Evolutionary conservation across 1,139 yeast genomes (phyloP), one percentile per base, ranked within the genome.

Genomic region (Lodderomyces jiufengensis): DNA sequence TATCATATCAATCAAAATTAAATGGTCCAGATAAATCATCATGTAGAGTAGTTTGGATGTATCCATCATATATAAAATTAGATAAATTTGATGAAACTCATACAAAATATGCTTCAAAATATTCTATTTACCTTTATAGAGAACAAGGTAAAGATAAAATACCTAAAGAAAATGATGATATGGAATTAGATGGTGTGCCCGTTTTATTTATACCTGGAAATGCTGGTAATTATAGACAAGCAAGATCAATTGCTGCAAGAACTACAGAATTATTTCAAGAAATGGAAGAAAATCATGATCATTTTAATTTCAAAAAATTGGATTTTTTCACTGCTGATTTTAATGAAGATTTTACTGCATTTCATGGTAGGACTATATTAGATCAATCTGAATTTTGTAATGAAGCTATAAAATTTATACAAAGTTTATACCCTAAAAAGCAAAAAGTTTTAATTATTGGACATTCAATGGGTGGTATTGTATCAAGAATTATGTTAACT

Each of bases 401-500:
- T 52, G 97, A 90, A 47, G 97, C 97, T 0, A 69, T 92, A 5
- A 59, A 63, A 27, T 88, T 80, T 54, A 88, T 92, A 15, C 62
- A 92, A 13, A 73, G 77, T 4, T 61, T 92, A 9, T 92, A 92
- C 51, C 33, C 44, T 4, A 22, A 9, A 10, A 14, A 31, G n/a
- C 3, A 21, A 2, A 82, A 95, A 0, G 95, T 94, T 4, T 76
- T 90, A 1, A 54, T 94, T 0, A 54, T 94, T 4, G 97, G 88
- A 1, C 99, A 94, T 61, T 92, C 98, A 1, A 90, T 90, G 97
- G 97, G 97, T 25, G 97, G 97, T 3, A 77, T 90, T 12, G 97
- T 90, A 2, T 83, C 95, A 3, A 66, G 97, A 40, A 80, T 84
- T 1, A 76, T 87, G 78, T 66, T 85, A 10, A 80, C 92, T 0